Evolutionary conservation across 306 rosid genomes (phyloP).

Genomic region (Lathyrus oleraceus): DNA sequence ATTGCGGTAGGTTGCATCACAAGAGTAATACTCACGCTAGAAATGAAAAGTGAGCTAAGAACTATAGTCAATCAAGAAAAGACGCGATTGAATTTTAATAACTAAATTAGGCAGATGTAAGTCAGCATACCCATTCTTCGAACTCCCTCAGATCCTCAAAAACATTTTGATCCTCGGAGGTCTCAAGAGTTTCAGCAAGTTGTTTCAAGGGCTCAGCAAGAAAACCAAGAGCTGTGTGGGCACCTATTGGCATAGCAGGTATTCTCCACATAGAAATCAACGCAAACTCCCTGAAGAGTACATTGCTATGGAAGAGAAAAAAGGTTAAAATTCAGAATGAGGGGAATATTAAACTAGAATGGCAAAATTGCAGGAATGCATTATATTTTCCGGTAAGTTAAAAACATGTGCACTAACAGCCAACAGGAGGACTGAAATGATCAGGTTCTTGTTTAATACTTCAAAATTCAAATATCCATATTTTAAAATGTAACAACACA

Average conservation of each 20-base stretch:
- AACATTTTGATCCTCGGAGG: slow-evolving; percentile 54
- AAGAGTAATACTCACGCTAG: slow-evolving; percentile 89
- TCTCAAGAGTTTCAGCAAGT: slow-evolving; percentile 68
- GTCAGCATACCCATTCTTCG: slow-evolving; percentile 80
- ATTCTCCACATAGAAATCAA: slow-evolving; percentile 98
- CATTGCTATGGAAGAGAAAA: slow-evolving; percentile 56
- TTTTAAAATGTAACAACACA: slow-evolving; percentile 1
- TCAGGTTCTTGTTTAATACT: slow-evolving; percentile 21
- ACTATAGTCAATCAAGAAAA: slow-evolving; percentile 24
- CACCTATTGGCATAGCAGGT: slow-evolving; percentile 90
- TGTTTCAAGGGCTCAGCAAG: slow-evolving; percentile 97
- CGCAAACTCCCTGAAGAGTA: slow-evolving; percentile 93
- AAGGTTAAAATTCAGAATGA: slow-evolving; percentile 33
- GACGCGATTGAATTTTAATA: slow-evolving; percentile 19
- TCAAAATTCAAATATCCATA: slow-evolving; percentile 19
- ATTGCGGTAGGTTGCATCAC: slow-evolving; percentile 96
- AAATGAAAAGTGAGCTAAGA: slow-evolving; percentile 21
- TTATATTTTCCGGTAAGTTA: not conserved
- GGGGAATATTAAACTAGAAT: slow-evolving; percentile 25
- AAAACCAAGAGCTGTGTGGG: slow-evolving; percentile 84
- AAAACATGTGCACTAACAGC: slow-evolving; percentile 22
- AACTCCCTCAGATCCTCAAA: slow-evolving; percentile 82
- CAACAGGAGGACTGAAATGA: slow-evolving; percentile 28
- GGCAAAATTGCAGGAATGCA: slow-evolving; percentile 24
- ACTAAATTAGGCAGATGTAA: slow-evolving; percentile 22